Conservation (phyloP, 371 early-diverging fungal species). For the Conidiobolus incongruus region DNA sequence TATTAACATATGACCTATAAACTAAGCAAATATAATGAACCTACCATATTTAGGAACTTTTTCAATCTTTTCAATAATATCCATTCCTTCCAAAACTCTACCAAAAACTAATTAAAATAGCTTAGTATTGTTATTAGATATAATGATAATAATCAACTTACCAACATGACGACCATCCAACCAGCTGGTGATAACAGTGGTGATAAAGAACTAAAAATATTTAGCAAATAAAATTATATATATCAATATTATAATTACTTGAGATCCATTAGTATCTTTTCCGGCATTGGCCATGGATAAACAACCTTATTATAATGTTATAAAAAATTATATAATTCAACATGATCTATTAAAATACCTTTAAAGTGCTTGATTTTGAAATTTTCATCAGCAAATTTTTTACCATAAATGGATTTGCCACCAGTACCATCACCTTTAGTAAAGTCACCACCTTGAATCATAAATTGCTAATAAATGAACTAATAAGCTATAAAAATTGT, state of each 20-base stretch:
- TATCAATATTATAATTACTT: too few relatives aligned
- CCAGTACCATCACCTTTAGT: constrained; percentile 79
- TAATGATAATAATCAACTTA: constrained; percentile 6
- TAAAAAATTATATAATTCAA: too few relatives aligned
- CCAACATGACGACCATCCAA: constrained; percentile 95
- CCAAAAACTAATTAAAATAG: constrained; percentile 67
- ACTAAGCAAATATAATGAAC: too few relatives aligned
- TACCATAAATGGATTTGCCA: constrained; percentile 45
- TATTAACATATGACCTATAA: constrained; percentile 6
- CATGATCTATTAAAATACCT: too few relatives aligned
- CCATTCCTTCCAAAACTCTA: constrained; percentile 33
- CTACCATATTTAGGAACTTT: constrained; percentile 2
- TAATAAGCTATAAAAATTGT: too few relatives aligned
- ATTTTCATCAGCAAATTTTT: constrained; percentile 81
- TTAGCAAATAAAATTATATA: constrained; percentile 4
- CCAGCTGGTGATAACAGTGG: constrained; percentile 63
- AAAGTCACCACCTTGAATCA: too few relatives aligned
- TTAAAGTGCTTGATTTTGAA: too few relatives aligned
- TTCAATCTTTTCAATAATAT: constrained; percentile 10
- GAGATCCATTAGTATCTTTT: constrained; percentile 88
- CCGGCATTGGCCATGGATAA: constrained; percentile 93
- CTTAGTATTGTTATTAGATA: background rate
- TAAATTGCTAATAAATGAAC: constrained; percentile 43
- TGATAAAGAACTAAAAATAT: constrained; percentile 57
- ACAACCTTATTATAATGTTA: constrained; percentile 5